Base-by-base conservation (phyloP, 1,284 basidiomycete species). In the Peniophora sp. region DNA sequence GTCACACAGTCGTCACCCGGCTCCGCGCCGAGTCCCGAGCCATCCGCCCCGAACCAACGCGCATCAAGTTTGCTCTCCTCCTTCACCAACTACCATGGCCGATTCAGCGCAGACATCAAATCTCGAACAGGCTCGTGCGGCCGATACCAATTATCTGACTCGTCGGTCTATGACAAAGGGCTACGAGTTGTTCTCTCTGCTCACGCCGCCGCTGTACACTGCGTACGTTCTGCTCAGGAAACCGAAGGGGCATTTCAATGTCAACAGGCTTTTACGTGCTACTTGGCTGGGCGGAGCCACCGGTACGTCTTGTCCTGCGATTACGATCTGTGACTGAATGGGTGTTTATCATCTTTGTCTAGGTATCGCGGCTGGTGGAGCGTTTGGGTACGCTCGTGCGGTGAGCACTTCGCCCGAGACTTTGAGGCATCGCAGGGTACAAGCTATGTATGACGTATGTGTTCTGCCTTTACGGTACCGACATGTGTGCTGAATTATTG, bases 261-360 rank as follows among this genome's bases (percentile, higher is more conserved):
- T 81, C 32, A 88, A 84, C 57, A 75, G 75, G 35, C 57, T 83
- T 11, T 69, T 89, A 41, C 77, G 83, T 17, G 78, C 84, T 27
- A 84, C 83, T 9, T 89, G 85, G 85, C 56, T 81, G 6, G 81
- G 81, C 36, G 83, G 85, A 34, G 64, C 75, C 34, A 65, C 66
- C 50, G 85, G 85, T 79, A 58, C 39, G 68, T 61, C 10, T 24
- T 24, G 11, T 35, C 32, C 16, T 36, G 19, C 35, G 25, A 36
- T 49, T 14, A 22, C 2, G 25, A 24, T 2, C 32, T 6, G 27
- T 6, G 27, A 32, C 6, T 16, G 22, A 6, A 50, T 27, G 34
- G 45, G 38, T 19, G 38, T 20, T 32, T 32, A 32, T 20, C 8
- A 8, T 5, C n/a, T 8, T 5, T 20, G 38, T 36, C 3, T 10